phyloP scores from a whole-genome alignment of 768 basidiomycete genomes.

The Jaapia argillacea region DNA sequence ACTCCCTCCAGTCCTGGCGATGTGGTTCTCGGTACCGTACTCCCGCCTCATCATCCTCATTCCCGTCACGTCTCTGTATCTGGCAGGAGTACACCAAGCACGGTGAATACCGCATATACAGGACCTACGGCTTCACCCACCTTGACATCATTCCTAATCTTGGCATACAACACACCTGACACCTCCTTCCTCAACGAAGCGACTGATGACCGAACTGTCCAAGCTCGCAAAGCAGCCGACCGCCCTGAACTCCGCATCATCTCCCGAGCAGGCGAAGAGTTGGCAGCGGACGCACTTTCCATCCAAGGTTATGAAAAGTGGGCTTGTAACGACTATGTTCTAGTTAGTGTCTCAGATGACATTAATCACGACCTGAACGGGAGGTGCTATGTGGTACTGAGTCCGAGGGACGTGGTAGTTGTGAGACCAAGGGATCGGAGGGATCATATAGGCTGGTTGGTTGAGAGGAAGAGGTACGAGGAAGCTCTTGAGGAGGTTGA shows the following conservation, averaged over 20 bases:
- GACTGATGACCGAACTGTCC: slow-evolving; percentile 57
- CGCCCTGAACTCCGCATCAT: slow-evolving; percentile 94
- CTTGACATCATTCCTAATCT: slow-evolving; percentile 70
- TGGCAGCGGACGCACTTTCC: slow-evolving; percentile 74
- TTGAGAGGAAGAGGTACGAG: slow-evolving; percentile 78
- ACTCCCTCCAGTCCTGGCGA: slow-evolving; percentile 18
- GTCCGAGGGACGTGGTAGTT: slow-evolving; percentile 78
- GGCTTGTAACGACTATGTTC: slow-evolving; percentile 86
- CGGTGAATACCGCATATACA: slow-evolving; percentile 13
- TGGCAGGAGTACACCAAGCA: not conserved
- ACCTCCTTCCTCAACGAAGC: slow-evolving; percentile 58
- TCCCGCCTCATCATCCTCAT: too few relatives aligned
- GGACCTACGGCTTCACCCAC: slow-evolving; percentile 18
- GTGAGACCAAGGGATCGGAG: slow-evolving; percentile 81
- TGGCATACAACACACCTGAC: slow-evolving; percentile 82
- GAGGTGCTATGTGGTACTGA: slow-evolving; percentile 72
- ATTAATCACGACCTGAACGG: slow-evolving; percentile 17
- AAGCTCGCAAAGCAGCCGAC: slow-evolving; percentile 76
- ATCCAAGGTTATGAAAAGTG: slow-evolving; percentile 73
- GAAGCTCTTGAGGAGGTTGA: slow-evolving; percentile 83
- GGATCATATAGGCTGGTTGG: slow-evolving; percentile 90
- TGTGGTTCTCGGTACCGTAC: too few relatives aligned
- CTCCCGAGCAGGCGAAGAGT: slow-evolving; percentile 79
- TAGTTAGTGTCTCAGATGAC: slow-evolving; percentile 41
- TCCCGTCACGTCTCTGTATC: not conserved